A percentile compares a stretch with the other conserved stretches of the same genome.
Evolutionary conservation across 78 protist genomes (phyloP).

Genomic region (Dictyostelium intermedium): DNA sequence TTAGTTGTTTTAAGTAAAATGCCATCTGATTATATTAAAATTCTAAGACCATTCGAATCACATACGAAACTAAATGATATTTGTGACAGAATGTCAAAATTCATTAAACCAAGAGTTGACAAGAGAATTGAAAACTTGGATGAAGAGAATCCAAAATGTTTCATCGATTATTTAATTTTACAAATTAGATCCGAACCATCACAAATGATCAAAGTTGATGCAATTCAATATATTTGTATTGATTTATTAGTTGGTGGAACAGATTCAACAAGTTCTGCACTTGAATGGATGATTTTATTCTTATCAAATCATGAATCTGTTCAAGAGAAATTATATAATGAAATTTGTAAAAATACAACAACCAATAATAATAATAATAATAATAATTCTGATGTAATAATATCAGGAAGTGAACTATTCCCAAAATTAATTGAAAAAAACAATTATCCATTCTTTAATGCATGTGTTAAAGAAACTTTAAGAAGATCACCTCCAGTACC

Average conservation of each 20-base stretch:
- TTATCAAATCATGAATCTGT: slow-evolving; percentile 11
- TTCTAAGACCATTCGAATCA: slow-evolving; percentile 1
- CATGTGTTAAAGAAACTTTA: background rate
- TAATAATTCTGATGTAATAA: too few species aligned
- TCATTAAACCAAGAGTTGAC: slow-evolving; percentile 2
- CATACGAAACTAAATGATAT: background rate
- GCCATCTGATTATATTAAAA: slow-evolving; percentile 33
- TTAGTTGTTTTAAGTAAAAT: background rate
- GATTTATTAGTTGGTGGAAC: slow-evolving; percentile 71
- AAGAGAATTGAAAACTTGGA: background rate
- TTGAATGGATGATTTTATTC: slow-evolving; percentile 39
- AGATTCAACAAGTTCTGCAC: slow-evolving; percentile 26
- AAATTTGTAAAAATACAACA: background rate
- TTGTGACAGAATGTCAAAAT: background rate
- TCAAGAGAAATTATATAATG: slow-evolving; percentile 46
- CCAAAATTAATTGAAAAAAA: background rate
- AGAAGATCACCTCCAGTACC: slow-evolving; percentile 30
- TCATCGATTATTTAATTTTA: slow-evolving; percentile 32
- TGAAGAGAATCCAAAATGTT: slow-evolving; percentile 45
- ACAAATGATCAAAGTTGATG: background rate
- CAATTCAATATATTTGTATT: slow-evolving; percentile 12
- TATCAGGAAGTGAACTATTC: too few species aligned
- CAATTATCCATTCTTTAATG: slow-evolving; percentile 12
- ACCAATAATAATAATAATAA: background rate
- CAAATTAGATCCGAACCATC: slow-evolving; percentile 9